A percentile compares a stretch with the other conserved stretches of the same genome.
phyloP scores from a whole-genome alignment of 257 asterid genomes.

The Solanum pimpinellifolium region DNA sequence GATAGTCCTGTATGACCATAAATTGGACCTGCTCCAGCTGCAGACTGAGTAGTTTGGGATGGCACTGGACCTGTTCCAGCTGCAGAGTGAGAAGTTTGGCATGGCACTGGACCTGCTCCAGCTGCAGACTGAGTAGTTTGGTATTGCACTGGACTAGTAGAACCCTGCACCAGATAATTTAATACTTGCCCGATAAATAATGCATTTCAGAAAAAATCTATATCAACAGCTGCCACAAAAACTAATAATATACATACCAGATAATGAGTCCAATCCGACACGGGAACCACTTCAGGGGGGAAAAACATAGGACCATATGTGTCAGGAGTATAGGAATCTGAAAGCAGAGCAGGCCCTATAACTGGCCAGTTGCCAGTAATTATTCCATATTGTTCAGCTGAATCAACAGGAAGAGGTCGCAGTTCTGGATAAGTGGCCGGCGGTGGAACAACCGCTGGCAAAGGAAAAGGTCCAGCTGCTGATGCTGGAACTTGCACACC shows the following conservation, averaged over 20 bases:
- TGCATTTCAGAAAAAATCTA: background rate
- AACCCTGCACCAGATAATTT: conserved; percentile 26
- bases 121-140: background rate
- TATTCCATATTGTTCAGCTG: conserved; percentile 60
- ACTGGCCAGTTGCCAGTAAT: conserved; percentile 56
- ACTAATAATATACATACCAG: conserved; percentile 21
- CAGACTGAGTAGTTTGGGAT: conserved; percentile 31
- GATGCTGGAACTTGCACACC: conserved; percentile 22
- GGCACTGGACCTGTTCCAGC: conserved; percentile 17
- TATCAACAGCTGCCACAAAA: background rate
- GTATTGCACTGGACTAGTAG: conserved; percentile 29
- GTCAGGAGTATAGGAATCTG: conserved; percentile 49
- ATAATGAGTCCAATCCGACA: conserved; percentile 67
- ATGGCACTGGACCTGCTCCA: conserved; percentile 29
- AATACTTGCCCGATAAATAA: background rate
- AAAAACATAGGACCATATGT: conserved; percentile 44
- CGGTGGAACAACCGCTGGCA: conserved; percentile 4
- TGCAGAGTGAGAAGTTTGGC: background rate
- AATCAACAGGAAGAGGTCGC: conserved; percentile 34
- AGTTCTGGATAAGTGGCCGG: conserved; percentile 4
- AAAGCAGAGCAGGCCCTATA: conserved; percentile 44
- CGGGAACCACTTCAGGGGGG: conserved; percentile 20
- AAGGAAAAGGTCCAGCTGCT: conserved; percentile 21
- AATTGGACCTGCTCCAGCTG: conserved; percentile 35
- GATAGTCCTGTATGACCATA: conserved; percentile 48